Conservation (phyloP, 73 alveolate species). For the Tetrahymena malaccensis region DNA sequence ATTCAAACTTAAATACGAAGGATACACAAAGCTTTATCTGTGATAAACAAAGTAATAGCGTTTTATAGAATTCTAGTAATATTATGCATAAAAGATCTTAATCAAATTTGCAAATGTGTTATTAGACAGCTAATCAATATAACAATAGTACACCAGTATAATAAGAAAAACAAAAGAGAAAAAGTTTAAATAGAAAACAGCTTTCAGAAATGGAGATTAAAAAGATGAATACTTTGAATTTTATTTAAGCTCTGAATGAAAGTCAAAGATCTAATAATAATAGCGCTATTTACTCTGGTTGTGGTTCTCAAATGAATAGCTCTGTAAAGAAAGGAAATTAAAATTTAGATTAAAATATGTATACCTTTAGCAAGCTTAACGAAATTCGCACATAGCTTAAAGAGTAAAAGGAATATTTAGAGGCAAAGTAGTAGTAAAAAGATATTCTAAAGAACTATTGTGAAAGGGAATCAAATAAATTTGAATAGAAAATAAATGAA, state of each 20-base stretch:
- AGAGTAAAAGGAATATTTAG: neutral
- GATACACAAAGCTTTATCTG: neutral
- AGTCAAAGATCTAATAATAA: neutral
- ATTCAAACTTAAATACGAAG: neutral
- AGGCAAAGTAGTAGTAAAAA: neutral
- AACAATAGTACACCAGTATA: neutral
- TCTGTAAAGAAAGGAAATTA: neutral
- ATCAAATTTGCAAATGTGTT: neutral
- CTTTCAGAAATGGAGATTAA: neutral
- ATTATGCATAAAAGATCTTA: neutral
- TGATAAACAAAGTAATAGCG: neutral
- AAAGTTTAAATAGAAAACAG: neutral
- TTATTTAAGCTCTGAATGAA: neutral
- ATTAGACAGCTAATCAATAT: neutral
- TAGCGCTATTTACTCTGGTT: neutral
- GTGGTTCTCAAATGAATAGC: neutral
- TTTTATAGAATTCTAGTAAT: neutral
- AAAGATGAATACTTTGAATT: neutral
- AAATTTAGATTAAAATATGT: neutral
- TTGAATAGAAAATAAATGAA: neutral
- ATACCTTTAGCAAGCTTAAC: neutral
- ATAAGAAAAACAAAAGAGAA: neutral
- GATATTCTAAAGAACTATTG: neutral
- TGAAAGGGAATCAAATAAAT: neutral
- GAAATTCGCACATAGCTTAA: neutral